Conservation (phyloP, 2,329 filamentous ascomycete species). For the Aspergillus piperis region DNA sequence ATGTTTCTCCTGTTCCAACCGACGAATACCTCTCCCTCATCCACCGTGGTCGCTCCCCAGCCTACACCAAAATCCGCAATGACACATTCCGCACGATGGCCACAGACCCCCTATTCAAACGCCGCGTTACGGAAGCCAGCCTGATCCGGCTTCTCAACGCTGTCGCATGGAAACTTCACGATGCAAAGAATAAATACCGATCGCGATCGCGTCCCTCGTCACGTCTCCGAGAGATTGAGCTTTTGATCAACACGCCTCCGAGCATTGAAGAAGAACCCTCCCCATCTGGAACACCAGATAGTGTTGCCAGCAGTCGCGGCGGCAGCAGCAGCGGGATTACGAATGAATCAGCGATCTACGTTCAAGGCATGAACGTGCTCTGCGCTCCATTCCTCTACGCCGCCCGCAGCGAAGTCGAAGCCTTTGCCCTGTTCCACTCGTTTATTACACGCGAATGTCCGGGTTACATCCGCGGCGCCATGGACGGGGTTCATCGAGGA, state of each 20-base stretch:
- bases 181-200: constrained; percentile 65
- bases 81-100: constrained; percentile 96
- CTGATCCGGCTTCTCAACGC: constrained; percentile 93
- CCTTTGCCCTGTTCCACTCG: constrained; percentile 85
- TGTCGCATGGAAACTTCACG: constrained; percentile 89
- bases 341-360: constrained; percentile 78
- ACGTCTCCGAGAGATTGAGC: constrained; percentile 50
- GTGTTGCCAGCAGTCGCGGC: constrained; percentile 18
- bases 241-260: constrained; percentile 40
- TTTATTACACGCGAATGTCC: constrained; percentile 87
- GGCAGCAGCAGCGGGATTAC: constrained; percentile 38
- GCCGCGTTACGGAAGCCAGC: constrained; percentile 92
- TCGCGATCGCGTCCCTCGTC: constrained; percentile 42
- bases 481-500: constrained; percentile 95
- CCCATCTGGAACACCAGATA: constrained; percentile 20
- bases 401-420: constrained; percentile 90
- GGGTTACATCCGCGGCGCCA: constrained; percentile 89
- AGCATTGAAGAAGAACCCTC: constrained; percentile 49
- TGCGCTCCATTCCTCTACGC: constrained; percentile 95
- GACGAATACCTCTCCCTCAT: constrained; percentile 88
- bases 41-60: constrained; percentile 88
- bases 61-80: constrained; percentile 96
- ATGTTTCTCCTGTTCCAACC: constrained; percentile 80
- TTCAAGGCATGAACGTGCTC: constrained; percentile 98
- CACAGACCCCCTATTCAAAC: constrained; percentile 94